Evolutionary conservation across 2,329 filamentous ascomycete species (phyloP).

Genomic region (Colletotrichum cuscutae): DNA sequence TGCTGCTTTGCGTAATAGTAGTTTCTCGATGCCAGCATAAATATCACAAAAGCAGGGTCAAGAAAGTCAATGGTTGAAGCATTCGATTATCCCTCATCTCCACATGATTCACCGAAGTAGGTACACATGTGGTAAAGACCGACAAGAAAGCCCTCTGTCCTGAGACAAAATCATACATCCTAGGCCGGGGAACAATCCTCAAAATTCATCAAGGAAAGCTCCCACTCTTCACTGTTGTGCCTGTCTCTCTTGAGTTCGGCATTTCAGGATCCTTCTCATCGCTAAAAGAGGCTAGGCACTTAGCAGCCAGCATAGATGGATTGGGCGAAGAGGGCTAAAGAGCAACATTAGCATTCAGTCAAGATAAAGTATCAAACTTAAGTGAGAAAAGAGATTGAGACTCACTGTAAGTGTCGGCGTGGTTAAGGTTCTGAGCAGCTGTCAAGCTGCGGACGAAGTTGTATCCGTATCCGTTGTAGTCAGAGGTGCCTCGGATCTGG

Average conservation of each 20-base stretch:
- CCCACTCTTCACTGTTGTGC: neutral
- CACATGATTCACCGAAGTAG: neutral
- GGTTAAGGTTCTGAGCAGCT: slow-evolving; percentile 62
- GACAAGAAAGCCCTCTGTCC: neutral
- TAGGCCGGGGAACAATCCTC: neutral
- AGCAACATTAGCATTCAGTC: neutral
- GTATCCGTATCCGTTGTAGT: slow-evolving; percentile 62
- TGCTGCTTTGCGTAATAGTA: neutral
- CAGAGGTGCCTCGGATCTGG: slow-evolving; percentile 66
- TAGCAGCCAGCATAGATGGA: slow-evolving; percentile 50
- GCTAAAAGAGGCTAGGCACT: neutral
- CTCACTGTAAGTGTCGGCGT: slow-evolving; percentile 68
- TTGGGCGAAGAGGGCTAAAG: slow-evolving; percentile 34
- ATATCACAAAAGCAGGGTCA: neutral
- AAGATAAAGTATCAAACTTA: too few species aligned
- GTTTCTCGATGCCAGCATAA: neutral
- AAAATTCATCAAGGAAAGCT: neutral
- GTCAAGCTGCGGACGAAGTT: slow-evolving; percentile 61
- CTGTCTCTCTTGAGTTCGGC: neutral
- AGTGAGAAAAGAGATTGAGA: slow-evolving; percentile 42
- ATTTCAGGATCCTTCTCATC: neutral
- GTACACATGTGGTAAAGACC: neutral
- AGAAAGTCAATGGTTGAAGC: neutral
- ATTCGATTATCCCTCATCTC: neutral
- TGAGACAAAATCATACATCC: neutral